Percentiles rank a stretch among this genome's conserved stretches.
Evolutionary conservation across 1,284 basidiomycete genomes (phyloP).

Genomic region (Cutaneotrichosporon sp.): DNA sequence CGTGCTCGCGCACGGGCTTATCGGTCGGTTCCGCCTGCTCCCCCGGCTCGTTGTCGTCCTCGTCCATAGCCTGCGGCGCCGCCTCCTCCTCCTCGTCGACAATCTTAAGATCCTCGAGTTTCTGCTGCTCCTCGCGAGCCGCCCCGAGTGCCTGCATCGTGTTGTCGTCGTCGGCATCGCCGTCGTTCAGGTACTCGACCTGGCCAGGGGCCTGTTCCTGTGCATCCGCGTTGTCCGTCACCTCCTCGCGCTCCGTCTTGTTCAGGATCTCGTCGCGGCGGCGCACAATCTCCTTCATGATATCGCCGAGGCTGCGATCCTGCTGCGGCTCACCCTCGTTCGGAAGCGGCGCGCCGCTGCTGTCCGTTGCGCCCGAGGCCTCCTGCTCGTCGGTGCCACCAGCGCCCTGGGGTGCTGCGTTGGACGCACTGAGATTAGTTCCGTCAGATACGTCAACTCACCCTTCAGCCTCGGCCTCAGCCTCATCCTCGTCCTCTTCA

Average conservation of each 20-base stretch:
- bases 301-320: slow-evolving; percentile 80
- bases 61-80: slow-evolving; percentile 25
- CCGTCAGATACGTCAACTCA: slow-evolving; percentile 34
- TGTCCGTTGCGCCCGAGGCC: slow-evolving; percentile 44
- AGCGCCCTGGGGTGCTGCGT: slow-evolving; percentile 34
- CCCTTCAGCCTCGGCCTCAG: slow-evolving; percentile 37
- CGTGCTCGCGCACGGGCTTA: slow-evolving; percentile 18
- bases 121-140: slow-evolving; percentile 74
- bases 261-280: slow-evolving; percentile 81
- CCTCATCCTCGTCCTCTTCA: slow-evolving; percentile 36
- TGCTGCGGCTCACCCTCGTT: slow-evolving; percentile 58
- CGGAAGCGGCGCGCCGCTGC: slow-evolving; percentile 43
- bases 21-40: slow-evolving; percentile 11
- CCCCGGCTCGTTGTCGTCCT: slow-evolving; percentile 24
- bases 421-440: slow-evolving; percentile 28
- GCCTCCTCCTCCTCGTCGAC: slow-evolving; percentile 59
- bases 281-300: slow-evolving; percentile 77
- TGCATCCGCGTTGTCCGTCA: slow-evolving; percentile 41
- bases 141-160: slow-evolving; percentile 89
- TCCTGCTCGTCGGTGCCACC: slow-evolving; percentile 42
- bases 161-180: slow-evolving; percentile 65
- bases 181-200: slow-evolving; percentile 78
- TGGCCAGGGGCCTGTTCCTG: slow-evolving; percentile 59
- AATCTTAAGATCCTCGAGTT: slow-evolving; percentile 75
- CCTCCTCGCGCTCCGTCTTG: slow-evolving; percentile 54